Base-by-base conservation (phyloP, 2,329 filamentous ascomycete genomes). In the Alternaria sp. region DNA sequence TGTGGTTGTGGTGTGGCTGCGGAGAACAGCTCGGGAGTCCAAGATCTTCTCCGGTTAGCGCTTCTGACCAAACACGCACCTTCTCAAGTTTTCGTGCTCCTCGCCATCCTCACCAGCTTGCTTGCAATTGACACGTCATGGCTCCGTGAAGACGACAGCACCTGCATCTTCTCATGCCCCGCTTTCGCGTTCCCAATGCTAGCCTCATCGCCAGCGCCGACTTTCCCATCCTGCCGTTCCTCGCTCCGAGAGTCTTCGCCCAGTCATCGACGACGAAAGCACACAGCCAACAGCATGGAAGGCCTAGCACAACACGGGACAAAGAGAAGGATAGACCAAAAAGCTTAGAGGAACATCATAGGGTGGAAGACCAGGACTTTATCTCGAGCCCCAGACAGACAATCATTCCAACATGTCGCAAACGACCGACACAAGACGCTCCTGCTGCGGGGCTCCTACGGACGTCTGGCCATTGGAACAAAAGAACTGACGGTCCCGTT, bases 211-310 rank as follows among this genome's bases (percentile, higher is more conserved):
- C 77, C 72, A 66, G 68, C 70, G 69, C 68, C 15, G 74, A 77
- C 47, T 65, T 63, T 43, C 76, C 76, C 44, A 45, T 80, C 54
- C 75, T 82, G 17, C 77, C 79, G 11, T 80, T 81, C 62, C 78
- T 82, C 57, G 79, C 79, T 21, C 80, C 80, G 28, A 70, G 78
- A 62, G 73, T 71, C 61, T 77, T 75, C 61, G 70, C 67, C 68
- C 71, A 69, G 55, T 63, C 71, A 57, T 67, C 67, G 59, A 64
- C 69, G 32, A 15, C 47, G 23, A 62, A 61, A 45, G 64, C 49
- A 32, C 65, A 69, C 51, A 61, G 61, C 59, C 59, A 43, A 49
- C 63, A 62, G 11, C 44, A 68, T 66, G 60, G 25, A 46, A 55
- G 45, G 17, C 54, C 45, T 56, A 46, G 50, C 15, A 15, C 56